Conservation (phyloP, 768 basidiomycete genomes). For the Mycena indigotica region DNA sequence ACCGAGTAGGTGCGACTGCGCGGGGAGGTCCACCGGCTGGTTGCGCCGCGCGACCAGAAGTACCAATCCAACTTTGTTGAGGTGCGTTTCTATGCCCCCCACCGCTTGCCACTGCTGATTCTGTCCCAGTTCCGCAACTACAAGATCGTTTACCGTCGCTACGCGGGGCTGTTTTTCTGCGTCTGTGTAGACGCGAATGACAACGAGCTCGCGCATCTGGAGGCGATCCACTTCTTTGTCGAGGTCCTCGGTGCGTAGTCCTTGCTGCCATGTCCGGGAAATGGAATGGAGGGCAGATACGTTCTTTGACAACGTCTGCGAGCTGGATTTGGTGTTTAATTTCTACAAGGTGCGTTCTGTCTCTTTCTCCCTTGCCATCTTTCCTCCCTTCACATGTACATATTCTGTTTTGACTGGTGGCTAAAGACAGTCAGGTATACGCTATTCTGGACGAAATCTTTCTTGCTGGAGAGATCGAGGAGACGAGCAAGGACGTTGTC, state of each 20-base stretch:
- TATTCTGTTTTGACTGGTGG: constrained; percentile 4
- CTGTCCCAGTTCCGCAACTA: constrained; percentile 86
- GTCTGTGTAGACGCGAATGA: constrained; percentile 97
- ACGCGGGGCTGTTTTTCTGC: constrained; percentile 97
- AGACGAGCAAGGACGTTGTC: constrained; percentile 97
- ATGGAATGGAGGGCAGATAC: constrained; percentile 56
- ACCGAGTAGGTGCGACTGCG: constrained; percentile 76
- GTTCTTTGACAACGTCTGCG: constrained; percentile 99
- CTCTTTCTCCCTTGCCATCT: too few species aligned
- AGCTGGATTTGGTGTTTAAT: constrained; percentile 96
- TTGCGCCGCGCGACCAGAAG: constrained; percentile 96
- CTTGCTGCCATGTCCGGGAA: constrained; percentile 3
- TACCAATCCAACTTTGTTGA: constrained; percentile 99
- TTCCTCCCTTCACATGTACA: too few species aligned
- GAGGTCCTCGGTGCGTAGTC: constrained; percentile 83
- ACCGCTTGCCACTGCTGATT: neutral
- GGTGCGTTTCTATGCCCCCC: constrained; percentile 48
- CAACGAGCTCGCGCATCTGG: constrained; percentile 95
- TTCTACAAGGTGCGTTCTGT: constrained; percentile 99
- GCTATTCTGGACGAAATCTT: constrained; percentile 98
- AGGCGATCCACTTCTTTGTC: constrained; percentile 97
- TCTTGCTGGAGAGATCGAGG: constrained; percentile 96
- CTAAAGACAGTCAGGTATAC: constrained; percentile 66
- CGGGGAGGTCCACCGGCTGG: constrained; percentile 93
- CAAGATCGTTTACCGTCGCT: constrained; percentile 96